phyloP scores from a whole-genome alignment of 768 basidiomycete species.

The Boletellus emodensis region DNA sequence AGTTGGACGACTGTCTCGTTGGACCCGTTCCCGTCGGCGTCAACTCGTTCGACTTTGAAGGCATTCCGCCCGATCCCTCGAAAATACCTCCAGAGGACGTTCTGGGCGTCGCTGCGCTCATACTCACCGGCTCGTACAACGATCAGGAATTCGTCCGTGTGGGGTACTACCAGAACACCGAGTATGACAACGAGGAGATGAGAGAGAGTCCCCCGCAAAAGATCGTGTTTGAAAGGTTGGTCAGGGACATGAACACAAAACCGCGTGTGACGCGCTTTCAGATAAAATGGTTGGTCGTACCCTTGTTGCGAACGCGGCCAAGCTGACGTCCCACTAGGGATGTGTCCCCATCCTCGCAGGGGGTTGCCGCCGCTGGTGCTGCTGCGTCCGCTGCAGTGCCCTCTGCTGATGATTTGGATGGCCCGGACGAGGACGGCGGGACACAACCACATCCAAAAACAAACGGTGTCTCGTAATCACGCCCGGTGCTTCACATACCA shows the following conservation, averaged over 20 bases:
- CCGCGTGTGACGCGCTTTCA: constrained; percentile 92
- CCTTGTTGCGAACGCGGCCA: background rate
- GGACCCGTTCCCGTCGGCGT: constrained; percentile 96
- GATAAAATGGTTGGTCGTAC: constrained; percentile 67
- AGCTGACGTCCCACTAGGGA: constrained; percentile 45
- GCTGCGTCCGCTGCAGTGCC: constrained; percentile 71
- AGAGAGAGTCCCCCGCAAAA: constrained; percentile 63
- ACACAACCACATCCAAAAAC: constrained; percentile 14
- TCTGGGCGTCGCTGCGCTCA: constrained; percentile 93
- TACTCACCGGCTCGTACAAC: constrained; percentile 91
- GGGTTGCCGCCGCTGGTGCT: constrained; percentile 49
- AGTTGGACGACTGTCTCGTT: constrained; percentile 95
- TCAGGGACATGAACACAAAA: constrained; percentile 86
- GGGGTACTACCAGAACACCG: constrained; percentile 98
- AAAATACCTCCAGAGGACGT: constrained; percentile 89
- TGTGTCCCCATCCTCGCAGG: constrained; percentile 48
- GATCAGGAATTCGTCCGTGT: constrained; percentile 99
- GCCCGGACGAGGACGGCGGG: constrained; percentile 31
- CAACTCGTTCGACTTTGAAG: constrained; percentile 96
- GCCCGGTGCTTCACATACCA: constrained; percentile 14
- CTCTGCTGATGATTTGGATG: constrained; percentile 64
- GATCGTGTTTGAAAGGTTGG: constrained; percentile 74
- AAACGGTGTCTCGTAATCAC: constrained; percentile 23
- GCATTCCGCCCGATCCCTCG: constrained; percentile 74
- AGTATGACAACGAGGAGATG: constrained; percentile 95